Percentiles rank a stretch among this genome's conserved stretches.
Evolutionary conservation across 2,329 filamentous ascomycete genomes (phyloP).

Genomic region (Allantophomopsis cytisporea): DNA sequence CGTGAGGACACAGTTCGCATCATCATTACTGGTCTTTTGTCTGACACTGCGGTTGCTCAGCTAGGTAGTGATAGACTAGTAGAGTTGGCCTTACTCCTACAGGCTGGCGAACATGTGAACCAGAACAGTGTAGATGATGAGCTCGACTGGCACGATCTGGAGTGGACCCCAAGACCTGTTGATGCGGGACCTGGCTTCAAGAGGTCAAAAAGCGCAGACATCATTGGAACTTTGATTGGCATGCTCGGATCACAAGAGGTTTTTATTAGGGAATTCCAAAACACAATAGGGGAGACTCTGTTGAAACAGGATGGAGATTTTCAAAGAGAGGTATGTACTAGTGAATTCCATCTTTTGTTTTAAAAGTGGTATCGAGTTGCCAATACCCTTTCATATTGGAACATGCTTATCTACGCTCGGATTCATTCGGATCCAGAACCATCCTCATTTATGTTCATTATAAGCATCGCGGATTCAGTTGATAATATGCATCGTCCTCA

Average conservation of each 20-base stretch:
- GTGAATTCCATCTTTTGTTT: not conserved
- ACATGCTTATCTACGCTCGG: too few relatives aligned
- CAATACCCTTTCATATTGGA: too few relatives aligned
- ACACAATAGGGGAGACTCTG: constrained; percentile 74
- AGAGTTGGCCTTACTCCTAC: constrained; percentile 53
- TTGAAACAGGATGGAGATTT: constrained; percentile 54
- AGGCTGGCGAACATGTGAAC: constrained; percentile 29
- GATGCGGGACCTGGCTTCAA: constrained; percentile 90
- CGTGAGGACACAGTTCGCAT: constrained; percentile 67
- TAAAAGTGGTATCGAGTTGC: constrained; percentile 3
- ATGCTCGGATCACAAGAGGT: constrained; percentile 80
- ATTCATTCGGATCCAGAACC: too few relatives aligned
- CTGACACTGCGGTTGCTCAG: constrained; percentile 29
- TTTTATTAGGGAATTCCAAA: constrained; percentile 90
- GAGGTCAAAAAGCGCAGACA: constrained; percentile 76
- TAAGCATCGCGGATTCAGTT: too few relatives aligned
- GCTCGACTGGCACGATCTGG: constrained; percentile 83
- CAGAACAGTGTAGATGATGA: constrained; percentile 49
- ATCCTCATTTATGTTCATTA: too few relatives aligned
- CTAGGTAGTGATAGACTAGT: constrained; percentile 37
- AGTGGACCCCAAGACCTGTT: constrained; percentile 84
- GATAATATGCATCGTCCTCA: too few relatives aligned
- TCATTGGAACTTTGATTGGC: constrained; percentile 80
- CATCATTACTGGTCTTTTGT: constrained; percentile 61
- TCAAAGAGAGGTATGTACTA: constrained; percentile 44